phyloP scores from a whole-genome alignment of 495 filamentous ascomycete species.

The Lophiostoma macrostomum region DNA sequence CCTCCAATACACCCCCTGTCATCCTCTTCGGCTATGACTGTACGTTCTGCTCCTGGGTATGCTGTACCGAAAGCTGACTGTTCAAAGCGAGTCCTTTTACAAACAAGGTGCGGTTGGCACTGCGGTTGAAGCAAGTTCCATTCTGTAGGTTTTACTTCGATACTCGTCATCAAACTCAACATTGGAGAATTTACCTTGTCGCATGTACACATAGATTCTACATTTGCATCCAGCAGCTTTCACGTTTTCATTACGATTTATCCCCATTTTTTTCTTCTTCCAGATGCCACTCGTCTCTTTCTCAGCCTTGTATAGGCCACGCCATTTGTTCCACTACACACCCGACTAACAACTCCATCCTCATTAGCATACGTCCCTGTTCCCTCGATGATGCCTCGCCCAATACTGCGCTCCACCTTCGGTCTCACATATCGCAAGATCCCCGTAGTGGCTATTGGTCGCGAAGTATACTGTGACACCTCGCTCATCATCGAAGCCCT shows the following conservation, averaged over 20 bases:
- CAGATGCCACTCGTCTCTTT: not conserved
- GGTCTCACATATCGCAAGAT: constrained; percentile 40
- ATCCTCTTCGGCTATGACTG: constrained; percentile 32
- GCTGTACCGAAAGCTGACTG: not conserved
- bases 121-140: constrained; percentile 35
- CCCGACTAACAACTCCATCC: not conserved
- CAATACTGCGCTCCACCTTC: constrained; percentile 32
- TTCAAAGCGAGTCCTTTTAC: constrained; percentile 34
- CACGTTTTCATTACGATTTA: not conserved
- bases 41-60: constrained; percentile 2
- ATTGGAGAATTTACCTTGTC: not conserved
- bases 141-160: constrained; percentile 23
- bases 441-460: constrained; percentile 38
- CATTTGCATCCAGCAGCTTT: not conserved
- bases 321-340: not conserved
- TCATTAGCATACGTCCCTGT: constrained; percentile 32
- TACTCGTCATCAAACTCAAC: not conserved
- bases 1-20: not conserved
- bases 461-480: constrained; percentile 40
- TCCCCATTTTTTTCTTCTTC: not conserved
- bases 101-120: constrained; percentile 32
- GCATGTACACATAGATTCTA: too few species aligned
- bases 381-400: constrained; percentile 36
- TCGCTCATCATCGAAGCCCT: constrained; percentile 38
- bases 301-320: not conserved